A percentile compares a stretch with the other conserved stretches of the same genome.
These are phyloP conservation scores for Colletotrichum trifolii DNA, from an alignment of 2,329 filamentous ascomycete species.

Conservation along the genomic window DNA sequence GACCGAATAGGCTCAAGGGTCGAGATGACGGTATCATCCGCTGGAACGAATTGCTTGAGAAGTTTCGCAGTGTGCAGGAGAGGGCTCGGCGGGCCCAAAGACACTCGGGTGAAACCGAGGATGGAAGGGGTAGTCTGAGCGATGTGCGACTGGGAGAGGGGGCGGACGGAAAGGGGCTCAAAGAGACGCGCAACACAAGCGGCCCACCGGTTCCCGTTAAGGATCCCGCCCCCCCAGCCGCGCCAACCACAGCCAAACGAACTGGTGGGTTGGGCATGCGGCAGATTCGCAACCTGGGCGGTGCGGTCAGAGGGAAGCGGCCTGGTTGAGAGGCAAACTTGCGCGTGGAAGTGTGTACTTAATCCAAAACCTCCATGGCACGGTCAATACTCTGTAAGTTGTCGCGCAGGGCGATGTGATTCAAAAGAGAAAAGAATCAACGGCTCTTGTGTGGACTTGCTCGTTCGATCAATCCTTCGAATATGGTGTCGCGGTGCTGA, in stretches of 20 bases:
- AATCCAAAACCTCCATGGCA: no score
- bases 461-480: conserved; percentile 76
- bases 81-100: conserved; percentile 78
- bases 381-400: no score
- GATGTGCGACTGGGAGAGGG: conserved; percentile 56
- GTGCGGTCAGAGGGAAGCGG: conserved; percentile 74
- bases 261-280: conserved; percentile 70
- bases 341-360: conserved; percentile 38
- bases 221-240: conserved; percentile 54
- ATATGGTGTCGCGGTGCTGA: conserved; percentile 75
- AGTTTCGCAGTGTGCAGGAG: conserved; percentile 93
- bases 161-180: conserved; percentile 52
- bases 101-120: conserved; percentile 63
- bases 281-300: conserved; percentile 76
- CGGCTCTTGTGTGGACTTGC: conserved; percentile 63
- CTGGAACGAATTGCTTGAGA: conserved; percentile 93
- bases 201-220: conserved; percentile 58
- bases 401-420: no score
- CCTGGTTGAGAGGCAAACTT: conserved; percentile 40
- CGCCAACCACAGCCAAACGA: conserved; percentile 64
- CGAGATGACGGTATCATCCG: conserved; percentile 87
- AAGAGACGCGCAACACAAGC: conserved; percentile 50
- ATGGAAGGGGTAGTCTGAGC: conserved; percentile 54
- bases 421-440: conserved; percentile 39
- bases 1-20: conserved; percentile 81